A percentile compares a stretch with the other conserved stretches of the same genome.
Conservation (phyloP, 2,329 filamentous ascomycete species). For the Alternaria sp. region DNA sequence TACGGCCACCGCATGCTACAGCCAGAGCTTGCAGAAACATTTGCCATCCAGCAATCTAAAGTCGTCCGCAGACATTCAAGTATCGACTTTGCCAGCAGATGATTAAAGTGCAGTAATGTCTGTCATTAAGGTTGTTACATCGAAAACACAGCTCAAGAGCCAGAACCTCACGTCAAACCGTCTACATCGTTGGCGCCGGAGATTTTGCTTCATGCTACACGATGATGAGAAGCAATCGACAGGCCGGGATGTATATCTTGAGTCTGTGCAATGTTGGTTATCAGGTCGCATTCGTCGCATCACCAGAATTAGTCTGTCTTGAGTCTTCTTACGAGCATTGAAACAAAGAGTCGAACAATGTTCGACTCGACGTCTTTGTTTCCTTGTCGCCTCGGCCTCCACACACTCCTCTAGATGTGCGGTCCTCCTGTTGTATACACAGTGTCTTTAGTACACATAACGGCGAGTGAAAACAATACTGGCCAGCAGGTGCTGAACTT, state of each 20-base stretch:
- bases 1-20: background rate
- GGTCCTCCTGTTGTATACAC: background rate
- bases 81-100: background rate
- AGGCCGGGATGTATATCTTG: background rate
- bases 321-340: background rate
- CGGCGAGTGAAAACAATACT: background rate
- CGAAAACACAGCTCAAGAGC: background rate
- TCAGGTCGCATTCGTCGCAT: background rate
- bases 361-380: background rate
- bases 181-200: background rate
- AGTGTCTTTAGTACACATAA: background rate
- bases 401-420: background rate
- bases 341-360: constrained; percentile 1
- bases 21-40: background rate
- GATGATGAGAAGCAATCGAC: background rate
- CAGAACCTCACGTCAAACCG: background rate
- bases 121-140: background rate
- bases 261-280: background rate
- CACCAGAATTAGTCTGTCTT: background rate
- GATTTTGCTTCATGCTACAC: background rate
- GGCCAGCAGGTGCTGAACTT: background rate
- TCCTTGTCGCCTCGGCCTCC: background rate
- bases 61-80: background rate
- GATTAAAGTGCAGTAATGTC: background rate
- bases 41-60: background rate